Percentiles rank a stretch among this genome's conserved stretches.
phyloP scores from a whole-genome alignment of 1,284 basidiomycete species.

The Coniferiporia weirii region DNA sequence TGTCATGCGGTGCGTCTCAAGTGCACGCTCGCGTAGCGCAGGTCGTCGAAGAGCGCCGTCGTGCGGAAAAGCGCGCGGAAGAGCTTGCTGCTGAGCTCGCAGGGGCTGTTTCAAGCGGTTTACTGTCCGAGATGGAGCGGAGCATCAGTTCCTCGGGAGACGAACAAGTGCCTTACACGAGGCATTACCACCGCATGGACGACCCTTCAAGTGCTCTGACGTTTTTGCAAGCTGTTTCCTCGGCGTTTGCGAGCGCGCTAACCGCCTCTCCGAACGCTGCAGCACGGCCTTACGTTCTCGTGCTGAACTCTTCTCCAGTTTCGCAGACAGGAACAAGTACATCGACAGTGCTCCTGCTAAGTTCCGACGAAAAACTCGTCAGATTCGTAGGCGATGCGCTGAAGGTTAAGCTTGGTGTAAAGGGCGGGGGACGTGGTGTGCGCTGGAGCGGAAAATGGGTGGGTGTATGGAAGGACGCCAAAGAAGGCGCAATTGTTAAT shows the following conservation, averaged over 20 bases:
- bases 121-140: constrained; percentile 33
- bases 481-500: constrained; percentile 37
- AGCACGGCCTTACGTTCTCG: constrained; percentile 38
- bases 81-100: constrained; percentile 68
- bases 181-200: constrained; percentile 53
- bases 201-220: constrained; percentile 55
- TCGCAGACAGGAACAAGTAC: constrained; percentile 52
- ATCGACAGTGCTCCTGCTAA: constrained; percentile 45
- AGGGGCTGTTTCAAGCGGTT: constrained; percentile 43
- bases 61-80: constrained; percentile 54
- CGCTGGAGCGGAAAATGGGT: constrained; percentile 65
- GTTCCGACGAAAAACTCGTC: constrained; percentile 53
- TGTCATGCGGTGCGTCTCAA: constrained; percentile 61
- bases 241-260: constrained; percentile 35
- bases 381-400: constrained; percentile 55
- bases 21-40: constrained; percentile 67
- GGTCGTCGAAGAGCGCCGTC: constrained; percentile 62
- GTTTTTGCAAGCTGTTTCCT: constrained; percentile 55
- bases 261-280: constrained; percentile 24
- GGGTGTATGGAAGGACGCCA: constrained; percentile 40
- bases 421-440: constrained; percentile 60
- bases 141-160: not conserved
- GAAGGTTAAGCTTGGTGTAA: constrained; percentile 51
- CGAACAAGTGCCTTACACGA: constrained; percentile 31
- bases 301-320: constrained; percentile 59